phyloP scores from a whole-genome alignment of 306 rosid genomes.

The Cicer arietinum region DNA sequence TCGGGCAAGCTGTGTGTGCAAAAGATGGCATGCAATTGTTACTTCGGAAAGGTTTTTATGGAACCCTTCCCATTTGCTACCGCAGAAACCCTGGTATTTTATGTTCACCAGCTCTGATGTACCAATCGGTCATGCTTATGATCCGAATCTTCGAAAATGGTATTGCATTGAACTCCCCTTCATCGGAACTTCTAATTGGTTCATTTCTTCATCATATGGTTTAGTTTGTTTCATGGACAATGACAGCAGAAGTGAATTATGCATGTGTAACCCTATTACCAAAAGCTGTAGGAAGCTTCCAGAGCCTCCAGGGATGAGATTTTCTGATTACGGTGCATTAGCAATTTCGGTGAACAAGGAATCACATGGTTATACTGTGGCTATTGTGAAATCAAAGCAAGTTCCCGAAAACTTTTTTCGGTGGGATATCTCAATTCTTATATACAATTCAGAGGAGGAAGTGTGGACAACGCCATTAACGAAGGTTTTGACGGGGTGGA shows the following conservation, averaged over 20 bases:
- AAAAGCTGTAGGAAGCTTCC: conserved; percentile 63
- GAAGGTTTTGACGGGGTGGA: conserved; percentile 88
- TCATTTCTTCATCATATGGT: conserved; percentile 75
- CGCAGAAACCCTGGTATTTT: conserved; percentile 93
- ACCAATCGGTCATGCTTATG: conserved; percentile 76
- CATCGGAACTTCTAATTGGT: conserved; percentile 64
- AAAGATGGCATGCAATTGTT: conserved; percentile 78
- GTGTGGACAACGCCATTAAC: conserved; percentile 67
- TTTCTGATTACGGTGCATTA: conserved; percentile 81
- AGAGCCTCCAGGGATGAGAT: conserved; percentile 67
- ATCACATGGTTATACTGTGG: conserved; percentile 60
- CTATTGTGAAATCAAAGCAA: conserved; percentile 85
- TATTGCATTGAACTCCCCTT: conserved; percentile 79
- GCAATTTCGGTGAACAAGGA: conserved; percentile 69
- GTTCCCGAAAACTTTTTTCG: conserved; percentile 75
- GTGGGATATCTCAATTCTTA: conserved; percentile 79
- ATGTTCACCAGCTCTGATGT: conserved; percentile 89
- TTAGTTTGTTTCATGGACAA: conserved; percentile 91
- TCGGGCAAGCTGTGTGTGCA: conserved; percentile 84
- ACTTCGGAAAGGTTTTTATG: conserved; percentile 71
- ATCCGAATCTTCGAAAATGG: conserved; percentile 88
- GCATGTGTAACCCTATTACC: conserved; percentile 84
- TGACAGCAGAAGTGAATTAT: conserved; percentile 67
- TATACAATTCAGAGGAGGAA: conserved; percentile 64
- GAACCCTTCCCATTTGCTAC: conserved; percentile 60